phyloP scores from a whole-genome alignment of 768 basidiomycete species.

The Panellus pusillus region DNA sequence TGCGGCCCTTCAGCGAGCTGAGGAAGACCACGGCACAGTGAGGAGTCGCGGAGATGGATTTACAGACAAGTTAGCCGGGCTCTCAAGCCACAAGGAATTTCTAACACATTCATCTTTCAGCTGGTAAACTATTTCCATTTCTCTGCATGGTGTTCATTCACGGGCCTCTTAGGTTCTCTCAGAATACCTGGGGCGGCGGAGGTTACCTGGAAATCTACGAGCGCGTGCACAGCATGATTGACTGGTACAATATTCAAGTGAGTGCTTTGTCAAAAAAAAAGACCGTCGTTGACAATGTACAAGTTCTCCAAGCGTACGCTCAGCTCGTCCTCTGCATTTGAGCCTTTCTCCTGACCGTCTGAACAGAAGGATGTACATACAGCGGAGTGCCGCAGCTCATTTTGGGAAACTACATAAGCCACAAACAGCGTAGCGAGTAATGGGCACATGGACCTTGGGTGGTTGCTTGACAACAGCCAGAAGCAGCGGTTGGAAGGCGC shows the following conservation, averaged over 20 bases:
- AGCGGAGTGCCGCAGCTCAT: constrained; percentile 51
- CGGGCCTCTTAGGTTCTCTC: constrained; percentile 39
- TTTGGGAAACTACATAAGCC: constrained; percentile 61
- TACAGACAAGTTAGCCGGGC: constrained; percentile 24
- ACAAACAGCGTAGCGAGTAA: constrained; percentile 37
- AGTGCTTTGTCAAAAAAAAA: constrained; percentile 23
- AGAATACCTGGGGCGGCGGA: constrained; percentile 42
- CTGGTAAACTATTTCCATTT: constrained; percentile 35
- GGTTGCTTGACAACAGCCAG: constrained; percentile 25
- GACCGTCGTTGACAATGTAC: background rate
- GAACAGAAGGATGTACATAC: constrained; percentile 49
- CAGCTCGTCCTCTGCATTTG: background rate
- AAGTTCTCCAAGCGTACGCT: constrained; percentile 42
- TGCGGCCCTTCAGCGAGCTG: constrained; percentile 35
- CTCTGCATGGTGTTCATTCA: background rate
- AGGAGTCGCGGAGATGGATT: constrained; percentile 7
- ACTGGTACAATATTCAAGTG: constrained; percentile 64
- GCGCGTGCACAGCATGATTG: constrained; percentile 56
- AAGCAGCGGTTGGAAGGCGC: constrained; percentile 15
- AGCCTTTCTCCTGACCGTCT: too few relatives aligned
- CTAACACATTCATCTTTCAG: constrained; percentile 24
- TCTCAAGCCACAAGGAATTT: constrained; percentile 31
- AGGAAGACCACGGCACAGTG: constrained; percentile 25
- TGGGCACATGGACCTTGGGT: constrained; percentile 34
- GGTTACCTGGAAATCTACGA: constrained; percentile 57